A percentile compares a stretch with the other conserved stretches of the same genome.
Conservation (phyloP, 768 basidiomycete species). For the Leucogyrophana mollusca region DNA sequence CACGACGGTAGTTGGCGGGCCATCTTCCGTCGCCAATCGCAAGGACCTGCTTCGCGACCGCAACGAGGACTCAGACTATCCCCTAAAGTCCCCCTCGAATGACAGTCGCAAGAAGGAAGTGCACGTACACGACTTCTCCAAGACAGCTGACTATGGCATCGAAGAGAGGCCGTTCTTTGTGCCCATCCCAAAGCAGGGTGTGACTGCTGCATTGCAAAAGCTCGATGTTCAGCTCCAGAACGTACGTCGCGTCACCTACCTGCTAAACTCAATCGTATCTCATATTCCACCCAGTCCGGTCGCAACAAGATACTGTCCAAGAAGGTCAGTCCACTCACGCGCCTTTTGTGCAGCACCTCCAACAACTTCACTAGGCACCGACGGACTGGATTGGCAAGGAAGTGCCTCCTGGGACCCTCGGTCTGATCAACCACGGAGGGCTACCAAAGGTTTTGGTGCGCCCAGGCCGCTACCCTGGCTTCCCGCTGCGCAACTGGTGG, state of each 20-base stretch:
- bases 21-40: conserved; percentile 21
- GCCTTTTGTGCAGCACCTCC: background rate
- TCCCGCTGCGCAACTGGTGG: conserved; percentile 84
- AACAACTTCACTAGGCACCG: conserved; percentile 38
- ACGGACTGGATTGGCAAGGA: conserved; percentile 71
- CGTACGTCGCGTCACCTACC: conserved; percentile 34
- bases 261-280: conserved; percentile 7
- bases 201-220: conserved; percentile 67
- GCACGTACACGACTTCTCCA: conserved; percentile 40
- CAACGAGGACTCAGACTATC: conserved; percentile 13
- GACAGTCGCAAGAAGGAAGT: conserved; percentile 10
- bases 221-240: conserved; percentile 61
- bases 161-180: conserved; percentile 72
- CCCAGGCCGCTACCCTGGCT: conserved; percentile 76
- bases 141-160: conserved; percentile 45
- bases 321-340: conserved; percentile 40
- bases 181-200: conserved; percentile 61
- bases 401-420: conserved; percentile 68
- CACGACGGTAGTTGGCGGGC: conserved; percentile 45
- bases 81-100: conserved; percentile 17
- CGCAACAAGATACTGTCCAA: conserved; percentile 57
- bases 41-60: conserved; percentile 20
- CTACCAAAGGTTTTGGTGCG: conserved; percentile 71
- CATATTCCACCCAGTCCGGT: conserved; percentile 44
- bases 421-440: conserved; percentile 81